Evolutionary conservation across 2,329 filamentous ascomycete species (phyloP), one percentile per base, ranked within the genome.

Genomic region (Sclerotinia sclerotiorum): DNA sequence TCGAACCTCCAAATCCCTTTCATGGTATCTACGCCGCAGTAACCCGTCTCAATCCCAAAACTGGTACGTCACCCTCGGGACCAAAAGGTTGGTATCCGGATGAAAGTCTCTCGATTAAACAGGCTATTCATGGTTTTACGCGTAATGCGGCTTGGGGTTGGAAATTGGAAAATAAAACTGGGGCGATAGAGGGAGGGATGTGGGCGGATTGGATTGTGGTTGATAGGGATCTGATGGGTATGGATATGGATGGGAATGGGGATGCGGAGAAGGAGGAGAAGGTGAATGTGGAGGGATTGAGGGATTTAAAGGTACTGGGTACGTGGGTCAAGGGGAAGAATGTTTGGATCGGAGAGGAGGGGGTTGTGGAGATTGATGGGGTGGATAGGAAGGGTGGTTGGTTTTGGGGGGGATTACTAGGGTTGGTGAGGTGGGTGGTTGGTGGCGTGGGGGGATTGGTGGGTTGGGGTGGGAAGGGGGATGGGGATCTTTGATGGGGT

Each of bases 201-300:
- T 86, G 86, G 76, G 89, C 88, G 0, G 89, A 91, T 76, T 91
- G 88, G 88, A 81, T 91, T 5, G 88, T 92, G n/a, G 77, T 91
- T 17, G 88, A 90, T 71, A 76, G 80, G 70, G 83, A 85, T 56
- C 74, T 90, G 0, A 83, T 85, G 66, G 79, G 74, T 21, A 49
- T 68, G 58, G 60, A 57, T 35, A 35, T 4, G 32, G 5, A 35
- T 35, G 35, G 35, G 7, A 8, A 35, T 35, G 35, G 35, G 35
- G 35, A 35, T 35, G 32, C 5, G 29, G 32, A 35, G 5, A 6
- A 6, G 29, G 29, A 32, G 29, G 6, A 3, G 29, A 3, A 6
- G 29, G 29, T n/a, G 7, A 35, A 35, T 1, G 35, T 35, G 35
- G 86, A 88, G 69, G 80, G 81, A 17, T 73, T 91, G 66, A 83